Conservation (phyloP, 192 early-diverging fungal species). For the Spizellomyces punctatus region DNA sequence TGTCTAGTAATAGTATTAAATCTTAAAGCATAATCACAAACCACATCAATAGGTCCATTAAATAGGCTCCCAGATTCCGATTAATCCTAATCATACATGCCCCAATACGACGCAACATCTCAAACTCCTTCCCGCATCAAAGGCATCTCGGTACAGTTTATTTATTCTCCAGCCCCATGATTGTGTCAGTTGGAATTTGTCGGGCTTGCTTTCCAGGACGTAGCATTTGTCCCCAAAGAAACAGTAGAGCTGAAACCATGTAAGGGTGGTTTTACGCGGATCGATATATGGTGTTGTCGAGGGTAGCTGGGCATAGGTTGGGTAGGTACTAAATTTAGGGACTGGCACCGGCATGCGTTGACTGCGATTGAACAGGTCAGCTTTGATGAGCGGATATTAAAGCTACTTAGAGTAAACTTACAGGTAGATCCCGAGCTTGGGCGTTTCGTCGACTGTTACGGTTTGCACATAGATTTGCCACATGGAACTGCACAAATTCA, state of each 20-base stretch:
- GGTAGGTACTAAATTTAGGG: not conserved
- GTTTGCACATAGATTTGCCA: conserved; percentile 49
- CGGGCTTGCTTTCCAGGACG: conserved; percentile 48
- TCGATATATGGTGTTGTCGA: conserved; percentile 33
- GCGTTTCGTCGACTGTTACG: not conserved
- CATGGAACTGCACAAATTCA: conserved; percentile 30
- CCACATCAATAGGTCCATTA: too few relatives aligned
- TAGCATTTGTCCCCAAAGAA: conserved; percentile 32
- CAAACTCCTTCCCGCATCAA: conserved; percentile 21
- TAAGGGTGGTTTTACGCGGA: conserved; percentile 16
- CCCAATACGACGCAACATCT: conserved; percentile 27
- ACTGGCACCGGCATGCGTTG: conserved; percentile 29
- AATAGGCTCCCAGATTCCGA: not conserved
- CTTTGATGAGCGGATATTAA: too few relatives aligned
- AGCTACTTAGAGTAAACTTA: not conserved
- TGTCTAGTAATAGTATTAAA: too few relatives aligned
- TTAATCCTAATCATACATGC: conserved; percentile 16
- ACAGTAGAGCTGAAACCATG: conserved; percentile 43
- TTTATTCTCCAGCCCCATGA: conserved; percentile 48
- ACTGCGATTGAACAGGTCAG: not conserved
- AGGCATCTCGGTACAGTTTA: conserved; percentile 43
- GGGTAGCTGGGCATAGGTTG: conserved; percentile 19
- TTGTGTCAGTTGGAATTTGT: conserved; percentile 41
- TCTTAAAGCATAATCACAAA: too few relatives aligned
- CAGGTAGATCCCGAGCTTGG: conserved; percentile 46